A percentile compares a stretch with the other conserved stretches of the same genome.
phyloP scores from a whole-genome alignment of 1,139 yeast genomes.

The Candida sojae region DNA sequence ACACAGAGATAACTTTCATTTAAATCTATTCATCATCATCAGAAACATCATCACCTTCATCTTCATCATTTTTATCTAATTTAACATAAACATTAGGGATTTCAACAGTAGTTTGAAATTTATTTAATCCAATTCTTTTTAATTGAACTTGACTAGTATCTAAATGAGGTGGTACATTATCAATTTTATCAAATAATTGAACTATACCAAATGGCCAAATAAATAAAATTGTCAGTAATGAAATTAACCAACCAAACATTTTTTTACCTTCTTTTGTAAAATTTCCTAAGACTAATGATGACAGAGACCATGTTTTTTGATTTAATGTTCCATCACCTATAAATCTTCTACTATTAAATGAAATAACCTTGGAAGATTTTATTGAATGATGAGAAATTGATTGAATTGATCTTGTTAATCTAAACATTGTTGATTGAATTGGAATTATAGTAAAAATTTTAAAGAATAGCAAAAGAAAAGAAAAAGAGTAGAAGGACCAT shows the following conservation, averaged over 20 bases:
- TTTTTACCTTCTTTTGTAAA: slow-evolving; percentile 9
- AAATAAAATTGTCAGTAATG: slow-evolving; percentile 11
- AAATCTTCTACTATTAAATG: slow-evolving; percentile 5
- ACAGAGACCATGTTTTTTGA: slow-evolving; percentile 14
- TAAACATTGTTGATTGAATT: not conserved
- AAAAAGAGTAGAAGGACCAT: too few species aligned
- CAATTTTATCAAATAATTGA: slow-evolving; percentile 6
- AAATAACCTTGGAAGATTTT: not conserved
- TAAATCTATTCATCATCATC: not conserved
- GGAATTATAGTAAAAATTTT: not conserved
- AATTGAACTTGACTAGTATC: slow-evolving; percentile 14
- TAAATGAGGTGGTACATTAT: slow-evolving; percentile 16
- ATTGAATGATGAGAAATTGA: not conserved
- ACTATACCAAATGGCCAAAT: slow-evolving; percentile 12
- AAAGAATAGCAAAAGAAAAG: not conserved
- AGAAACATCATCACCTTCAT: slow-evolving; percentile 5
- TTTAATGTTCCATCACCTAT: slow-evolving; percentile 9
- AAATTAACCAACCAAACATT: slow-evolving; percentile 12
- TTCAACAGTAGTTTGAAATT: slow-evolving; percentile 10
- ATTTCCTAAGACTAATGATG: not conserved
- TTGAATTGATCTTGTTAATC: slow-evolving; percentile 2
- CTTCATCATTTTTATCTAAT: slow-evolving; percentile 9
- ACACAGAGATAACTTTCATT: too few species aligned
- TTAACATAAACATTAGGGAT: slow-evolving; percentile 12
- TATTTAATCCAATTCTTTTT: slow-evolving; percentile 8